Evolutionary conservation across 768 basidiomycete species (phyloP).

Genomic region (Amanita molliuscula): DNA sequence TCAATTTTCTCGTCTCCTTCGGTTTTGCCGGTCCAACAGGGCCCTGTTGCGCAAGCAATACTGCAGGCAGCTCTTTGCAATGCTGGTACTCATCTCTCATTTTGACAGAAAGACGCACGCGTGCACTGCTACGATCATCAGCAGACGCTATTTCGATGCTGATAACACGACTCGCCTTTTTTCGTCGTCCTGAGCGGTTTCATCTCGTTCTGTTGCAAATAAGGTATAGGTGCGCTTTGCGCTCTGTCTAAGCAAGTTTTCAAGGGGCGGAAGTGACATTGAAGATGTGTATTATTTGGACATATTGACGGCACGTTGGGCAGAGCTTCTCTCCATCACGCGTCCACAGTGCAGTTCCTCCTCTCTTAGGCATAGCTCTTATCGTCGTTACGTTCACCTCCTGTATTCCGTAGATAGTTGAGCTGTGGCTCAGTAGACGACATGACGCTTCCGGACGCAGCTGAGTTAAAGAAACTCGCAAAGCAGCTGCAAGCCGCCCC

Average conservation of each 20-base stretch:
- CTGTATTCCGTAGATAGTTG: constrained; percentile 26
- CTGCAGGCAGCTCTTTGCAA: constrained; percentile 74
- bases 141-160: neutral
- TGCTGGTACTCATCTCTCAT: constrained; percentile 86
- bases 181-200: constrained; percentile 54
- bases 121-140: constrained; percentile 35
- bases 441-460: constrained; percentile 31
- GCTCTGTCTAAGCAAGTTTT: constrained; percentile 48
- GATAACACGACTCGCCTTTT: constrained; percentile 38
- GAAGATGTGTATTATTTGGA: constrained; percentile 14
- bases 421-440: constrained; percentile 15
- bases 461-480: constrained; percentile 71
- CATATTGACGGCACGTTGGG: constrained; percentile 9
- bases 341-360: constrained; percentile 5
- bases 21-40: constrained; percentile 75
- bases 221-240: constrained; percentile 67
- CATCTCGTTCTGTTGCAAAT: constrained; percentile 58
- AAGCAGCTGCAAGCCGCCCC: constrained; percentile 65
- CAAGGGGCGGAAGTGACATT: constrained; percentile 53
- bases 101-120: constrained; percentile 71
- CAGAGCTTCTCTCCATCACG: neutral
- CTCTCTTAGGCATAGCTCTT: constrained; percentile 4
- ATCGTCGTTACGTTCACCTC: constrained; percentile 9
- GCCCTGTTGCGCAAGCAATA: constrained; percentile 72
- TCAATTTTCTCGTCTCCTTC: constrained; percentile 49